Evolutionary conservation across 495 filamentous ascomycete genomes (phyloP).

Genomic region (Aspergillus haitiensis): DNA sequence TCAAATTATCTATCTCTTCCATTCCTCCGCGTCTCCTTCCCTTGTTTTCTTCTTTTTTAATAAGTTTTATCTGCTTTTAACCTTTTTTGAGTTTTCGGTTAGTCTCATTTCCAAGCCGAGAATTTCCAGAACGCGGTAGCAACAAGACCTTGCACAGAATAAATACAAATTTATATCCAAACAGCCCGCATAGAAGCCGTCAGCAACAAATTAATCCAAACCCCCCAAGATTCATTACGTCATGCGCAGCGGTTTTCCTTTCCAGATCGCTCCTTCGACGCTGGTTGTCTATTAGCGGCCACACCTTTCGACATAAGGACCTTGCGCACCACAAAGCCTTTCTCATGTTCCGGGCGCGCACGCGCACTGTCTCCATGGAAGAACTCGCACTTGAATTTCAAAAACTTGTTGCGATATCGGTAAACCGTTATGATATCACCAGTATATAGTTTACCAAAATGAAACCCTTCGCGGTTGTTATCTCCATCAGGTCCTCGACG

Average conservation of each 20-base stretch:
- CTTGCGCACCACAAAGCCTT: constrained; percentile 41
- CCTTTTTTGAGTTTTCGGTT: background rate
- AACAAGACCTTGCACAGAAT: constrained; percentile 12
- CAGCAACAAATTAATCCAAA: background rate
- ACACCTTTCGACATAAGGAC: constrained; percentile 33
- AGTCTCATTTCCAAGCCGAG: background rate
- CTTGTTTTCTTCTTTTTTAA: constrained; percentile 5
- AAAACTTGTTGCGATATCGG: constrained; percentile 41
- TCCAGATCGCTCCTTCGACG: constrained; percentile 23
- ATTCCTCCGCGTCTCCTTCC: background rate
- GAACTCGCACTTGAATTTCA: constrained; percentile 56
- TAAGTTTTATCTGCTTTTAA: constrained; percentile 1
- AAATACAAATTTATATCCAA: constrained; percentile 16
- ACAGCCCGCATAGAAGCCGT: background rate
- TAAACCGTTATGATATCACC: constrained; percentile 72
- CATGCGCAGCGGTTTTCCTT: constrained; percentile 13
- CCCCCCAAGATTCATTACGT: background rate
- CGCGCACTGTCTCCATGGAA: constrained; percentile 52
- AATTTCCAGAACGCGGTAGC: constrained; percentile 10
- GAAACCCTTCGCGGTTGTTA: constrained; percentile 47
- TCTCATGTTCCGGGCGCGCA: constrained; percentile 42
- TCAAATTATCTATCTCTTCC: background rate
- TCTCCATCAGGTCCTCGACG: constrained; percentile 44
- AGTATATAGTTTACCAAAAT: constrained; percentile 67
- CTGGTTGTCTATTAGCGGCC: constrained; percentile 32